Evolutionary conservation across 345 rosid genomes (phyloP), one percentile per base, ranked within the genome.

Genomic region (Salix dunnii): DNA sequence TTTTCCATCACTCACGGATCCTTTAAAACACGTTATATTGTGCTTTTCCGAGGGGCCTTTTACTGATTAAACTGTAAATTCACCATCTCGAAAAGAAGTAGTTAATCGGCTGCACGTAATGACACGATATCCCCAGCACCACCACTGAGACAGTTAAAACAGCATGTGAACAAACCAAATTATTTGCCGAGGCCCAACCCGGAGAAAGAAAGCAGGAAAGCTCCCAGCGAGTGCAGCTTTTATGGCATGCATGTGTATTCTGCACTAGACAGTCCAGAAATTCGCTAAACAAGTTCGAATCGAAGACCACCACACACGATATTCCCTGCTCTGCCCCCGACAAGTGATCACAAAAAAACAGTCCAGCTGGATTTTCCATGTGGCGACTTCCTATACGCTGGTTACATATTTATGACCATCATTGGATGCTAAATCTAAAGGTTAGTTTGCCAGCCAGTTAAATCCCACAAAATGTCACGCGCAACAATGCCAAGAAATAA

Each of bases 291-390:
- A 63, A 63, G 33, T 14, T 18, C 20, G 17, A 3, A 46, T 5
- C 36, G 36, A 35, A 35, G 51, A 17, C 70, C 70, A 36, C 46
- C 70, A 36, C 28, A 36, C 46, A 3, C 42, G n/a, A 21, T 48
- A 66, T 66, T 67, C 46, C 42, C 21, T 10, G 27, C 14, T 9
- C 7, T 11, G 20, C 3, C 27, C n/a, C 16, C 12, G 36, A 14
- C 33, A 2, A 58, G 18, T 49, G 13, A 7, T 20, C 67, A 72
- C 66, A n/a, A 43, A 12, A 51, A 7, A 8, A 12, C 21, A 17
- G 27, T 42, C 70, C 61, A 76, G 79, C 74, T 77, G 70, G 36
- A 68, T 42, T 12, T 20, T 70, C 23, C 18, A 77, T 62, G 70
- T 70, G 79, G 23, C 70, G 31, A 1, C 4, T 43, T 3, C 6